Base-by-base conservation (phyloP, 192 early-diverging fungal species). In the Podila horticola region DNA sequence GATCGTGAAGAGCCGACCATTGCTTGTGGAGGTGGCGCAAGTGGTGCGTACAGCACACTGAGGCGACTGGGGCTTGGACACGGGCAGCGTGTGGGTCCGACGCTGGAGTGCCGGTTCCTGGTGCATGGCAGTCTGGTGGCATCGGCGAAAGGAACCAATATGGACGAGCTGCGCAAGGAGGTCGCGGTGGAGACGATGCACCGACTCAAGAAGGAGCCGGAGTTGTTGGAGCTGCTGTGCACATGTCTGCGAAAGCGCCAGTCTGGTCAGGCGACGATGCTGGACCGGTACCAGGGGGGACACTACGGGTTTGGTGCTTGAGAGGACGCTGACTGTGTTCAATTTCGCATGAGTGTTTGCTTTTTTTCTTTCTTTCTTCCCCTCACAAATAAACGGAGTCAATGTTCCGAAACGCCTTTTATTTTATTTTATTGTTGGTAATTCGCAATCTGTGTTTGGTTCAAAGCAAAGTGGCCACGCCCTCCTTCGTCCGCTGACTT, bases 401-500 rank as follows among this genome's bases (percentile, higher is more conserved):
- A 12, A 45, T 45, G 15, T 17, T 45, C 11, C 34, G 13, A 3
- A 3, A 38, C 15, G 13, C 0, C 9, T 1, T 11, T 36, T 45
- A 10, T 9, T 45, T 17, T 45, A 3, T 45, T 45, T 45, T 45
- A 17, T 45, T 36, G 34, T 36, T 1, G 0, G 10, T 34, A 6
- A n/a, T 6, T 34, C 33, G 33, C 33, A 34, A 6, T 34, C 6
- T 34, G 6, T 34, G 2, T 34, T 5, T 34, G 33, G 33, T 2
- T 34, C 33, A 34, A 6, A 13, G 12, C 11, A 41, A 41, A 41
- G 38, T 41, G 38, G 9, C 0, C 9, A 41, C 12, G 9, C 38
- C 12, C 2, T 41, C 0, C 12, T 41, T 41, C 9, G 38, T 10
- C 38, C 9, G 38, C 38, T 41, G 9, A 0, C 84, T 91, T 94